A percentile compares a stretch with the other conserved stretches of the same genome.
phyloP scores from a whole-genome alignment of 805 yeast species.

The Naumovozyma castellii region DNA sequence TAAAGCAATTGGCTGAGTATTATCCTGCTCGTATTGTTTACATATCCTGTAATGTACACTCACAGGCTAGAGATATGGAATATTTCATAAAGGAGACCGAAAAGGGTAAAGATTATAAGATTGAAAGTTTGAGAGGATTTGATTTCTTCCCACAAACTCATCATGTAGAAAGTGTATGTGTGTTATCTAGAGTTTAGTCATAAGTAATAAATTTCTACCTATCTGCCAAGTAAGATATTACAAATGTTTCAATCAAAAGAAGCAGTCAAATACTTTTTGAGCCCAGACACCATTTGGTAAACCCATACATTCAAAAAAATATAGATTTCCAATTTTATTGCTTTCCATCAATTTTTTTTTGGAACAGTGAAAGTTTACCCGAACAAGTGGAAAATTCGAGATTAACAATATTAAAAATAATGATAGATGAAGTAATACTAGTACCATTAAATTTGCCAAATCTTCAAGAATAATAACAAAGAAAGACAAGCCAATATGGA shows the following conservation, averaged over 20 bases:
- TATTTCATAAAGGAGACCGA: slow-evolving; percentile 63
- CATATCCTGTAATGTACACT: slow-evolving; percentile 93
- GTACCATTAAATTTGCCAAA: too few relatives aligned
- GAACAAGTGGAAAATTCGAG: too few relatives aligned
- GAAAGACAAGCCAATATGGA: slow-evolving; percentile 65
- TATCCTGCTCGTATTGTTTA: slow-evolving; percentile 84
- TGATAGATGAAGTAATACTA: too few relatives aligned
- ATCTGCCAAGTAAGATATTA: too few relatives aligned
- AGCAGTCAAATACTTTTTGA: not conserved
- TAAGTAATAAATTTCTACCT: too few relatives aligned
- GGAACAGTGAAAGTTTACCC: too few relatives aligned
- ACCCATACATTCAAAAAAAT: not conserved
- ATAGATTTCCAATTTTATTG: too few relatives aligned
- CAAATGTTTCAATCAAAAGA: too few relatives aligned
- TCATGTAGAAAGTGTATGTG: slow-evolving; percentile 85
- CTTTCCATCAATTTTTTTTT: too few relatives aligned
- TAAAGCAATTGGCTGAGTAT: slow-evolving; percentile 76
- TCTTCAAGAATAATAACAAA: not conserved
- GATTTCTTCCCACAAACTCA: slow-evolving; percentile 96
- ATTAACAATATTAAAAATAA: too few relatives aligned
- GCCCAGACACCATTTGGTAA: not conserved
- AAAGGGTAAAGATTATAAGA: slow-evolving; percentile 50
- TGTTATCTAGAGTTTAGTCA: slow-evolving; percentile 34
- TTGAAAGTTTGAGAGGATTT: slow-evolving; percentile 85
- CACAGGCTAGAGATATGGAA: slow-evolving; percentile 90